A percentile compares a stretch with the other conserved stretches of the same genome.
These are phyloP conservation scores for Capsicum chinense DNA, from an alignment of 257 asterid species.

Conservation along the genomic window DNA sequence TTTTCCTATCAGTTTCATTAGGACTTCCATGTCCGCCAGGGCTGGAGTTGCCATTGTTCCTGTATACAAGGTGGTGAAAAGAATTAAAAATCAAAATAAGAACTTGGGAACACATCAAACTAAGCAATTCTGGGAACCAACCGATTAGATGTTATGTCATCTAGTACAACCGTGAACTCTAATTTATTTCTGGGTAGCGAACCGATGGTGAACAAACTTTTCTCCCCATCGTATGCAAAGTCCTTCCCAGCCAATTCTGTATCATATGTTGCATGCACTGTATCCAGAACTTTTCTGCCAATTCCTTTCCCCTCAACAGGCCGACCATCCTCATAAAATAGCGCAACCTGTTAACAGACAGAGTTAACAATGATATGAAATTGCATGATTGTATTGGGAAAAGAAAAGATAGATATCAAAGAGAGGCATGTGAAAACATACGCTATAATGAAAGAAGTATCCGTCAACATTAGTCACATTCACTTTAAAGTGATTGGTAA, in stretches of 20 bases:
- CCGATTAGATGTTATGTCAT: constrained; percentile 76
- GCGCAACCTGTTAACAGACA: constrained; percentile 66
- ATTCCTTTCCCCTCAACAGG: constrained; percentile 94
- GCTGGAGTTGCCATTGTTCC: constrained; percentile 76
- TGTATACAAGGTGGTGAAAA: constrained; percentile 30
- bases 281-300: constrained; percentile 86
- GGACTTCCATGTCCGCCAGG: constrained; percentile 68
- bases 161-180: constrained; percentile 87
- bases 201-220: constrained; percentile 87
- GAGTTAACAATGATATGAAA: background rate
- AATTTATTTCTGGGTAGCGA: constrained; percentile 82
- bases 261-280: constrained; percentile 74
- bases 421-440: constrained; percentile 42
- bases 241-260: constrained; percentile 76
- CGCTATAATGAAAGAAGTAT: constrained; percentile 86
- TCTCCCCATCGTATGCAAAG: constrained; percentile 94
- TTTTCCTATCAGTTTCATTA: constrained; percentile 63
- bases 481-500: constrained; percentile 90
- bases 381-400: background rate
- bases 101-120: background rate
- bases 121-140: constrained; percentile 29
- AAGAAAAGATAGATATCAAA: background rate
- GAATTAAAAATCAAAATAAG: background rate
- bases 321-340: constrained; percentile 86
- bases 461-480: constrained; percentile 67